Percentiles rank a stretch among this genome's conserved stretches.
phyloP scores from a whole-genome alignment of 805 yeast genomes.

The Kurtzmaniella fragi region DNA sequence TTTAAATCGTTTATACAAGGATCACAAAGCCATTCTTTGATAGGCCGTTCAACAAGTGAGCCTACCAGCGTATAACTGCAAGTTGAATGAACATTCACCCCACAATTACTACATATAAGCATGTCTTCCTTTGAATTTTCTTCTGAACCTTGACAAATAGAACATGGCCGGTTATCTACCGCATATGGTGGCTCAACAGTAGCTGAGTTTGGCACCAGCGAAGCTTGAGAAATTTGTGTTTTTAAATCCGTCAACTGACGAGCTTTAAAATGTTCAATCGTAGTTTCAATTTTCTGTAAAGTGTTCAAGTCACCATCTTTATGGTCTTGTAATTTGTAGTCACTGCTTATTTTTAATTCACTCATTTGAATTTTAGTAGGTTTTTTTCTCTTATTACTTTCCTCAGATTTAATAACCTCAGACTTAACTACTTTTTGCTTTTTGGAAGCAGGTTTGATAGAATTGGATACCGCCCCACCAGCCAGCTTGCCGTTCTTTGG shows the following conservation, averaged over 20 bases:
- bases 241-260: conserved; percentile 25
- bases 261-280: conserved; percentile 12
- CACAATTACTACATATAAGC: conserved; percentile 60
- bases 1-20: conserved; percentile 66
- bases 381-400: conserved; percentile 7
- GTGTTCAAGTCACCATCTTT: conserved; percentile 16
- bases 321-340: conserved; percentile 12
- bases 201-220: conserved; percentile 12
- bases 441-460: conserved; percentile 3
- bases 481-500: too few relatives aligned
- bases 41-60: conserved; percentile 17
- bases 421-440: neutral
- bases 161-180: conserved; percentile 39
- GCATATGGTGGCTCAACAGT: conserved; percentile 15
- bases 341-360: conserved; percentile 17
- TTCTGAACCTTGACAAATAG: conserved; percentile 48
- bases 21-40: conserved; percentile 71
- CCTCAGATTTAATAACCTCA: conserved; percentile 1
- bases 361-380: conserved; percentile 7
- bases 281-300: conserved; percentile 6
- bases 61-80: conserved; percentile 53
- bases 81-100: conserved; percentile 59
- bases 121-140: conserved; percentile 27
- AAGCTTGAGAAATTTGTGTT: conserved; percentile 11
- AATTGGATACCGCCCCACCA: neutral